Evolutionary conservation across 257 asterid species (phyloP).

Genomic region (Cinchona pubescens): DNA sequence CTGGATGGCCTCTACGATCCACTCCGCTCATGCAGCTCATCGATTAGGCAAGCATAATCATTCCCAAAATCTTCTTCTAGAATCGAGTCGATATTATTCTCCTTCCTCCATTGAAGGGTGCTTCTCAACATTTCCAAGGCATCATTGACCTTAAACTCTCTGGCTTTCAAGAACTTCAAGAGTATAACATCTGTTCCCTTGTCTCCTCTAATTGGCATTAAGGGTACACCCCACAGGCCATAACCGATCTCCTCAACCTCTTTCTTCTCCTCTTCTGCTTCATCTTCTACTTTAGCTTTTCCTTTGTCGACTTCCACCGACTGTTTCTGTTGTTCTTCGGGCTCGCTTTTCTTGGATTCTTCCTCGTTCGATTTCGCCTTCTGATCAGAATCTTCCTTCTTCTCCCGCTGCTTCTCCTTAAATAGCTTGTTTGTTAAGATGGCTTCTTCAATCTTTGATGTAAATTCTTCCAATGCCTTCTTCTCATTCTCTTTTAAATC

Average conservation of each 20-base stretch:
- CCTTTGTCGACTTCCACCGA: constrained; percentile 25
- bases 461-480: constrained; percentile 44
- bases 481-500: constrained; percentile 42
- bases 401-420: background rate
- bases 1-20: constrained; percentile 54
- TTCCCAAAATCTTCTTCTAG: constrained; percentile 47
- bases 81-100: constrained; percentile 39
- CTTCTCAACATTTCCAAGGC: constrained; percentile 53
- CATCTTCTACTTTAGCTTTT: constrained; percentile 21
- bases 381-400: background rate
- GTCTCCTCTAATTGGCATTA: constrained; percentile 57
- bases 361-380: constrained; percentile 1
- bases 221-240: constrained; percentile 58
- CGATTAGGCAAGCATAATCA: constrained; percentile 30
- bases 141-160: constrained; percentile 44
- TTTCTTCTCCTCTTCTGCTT: background rate
- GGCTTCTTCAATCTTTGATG: constrained; percentile 44
- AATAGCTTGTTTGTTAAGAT: constrained; percentile 23
- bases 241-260: constrained; percentile 2
- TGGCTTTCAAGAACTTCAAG: constrained; percentile 48
- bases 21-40: constrained; percentile 41
- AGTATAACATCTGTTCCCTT: constrained; percentile 40
- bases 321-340: background rate
- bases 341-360: background rate
- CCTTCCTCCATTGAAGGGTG: constrained; percentile 51